These are phyloP conservation scores for Casaregolazyma suthepensis DNA, from an alignment of 1,139 yeast species.

Conservation along the genomic window DNA sequence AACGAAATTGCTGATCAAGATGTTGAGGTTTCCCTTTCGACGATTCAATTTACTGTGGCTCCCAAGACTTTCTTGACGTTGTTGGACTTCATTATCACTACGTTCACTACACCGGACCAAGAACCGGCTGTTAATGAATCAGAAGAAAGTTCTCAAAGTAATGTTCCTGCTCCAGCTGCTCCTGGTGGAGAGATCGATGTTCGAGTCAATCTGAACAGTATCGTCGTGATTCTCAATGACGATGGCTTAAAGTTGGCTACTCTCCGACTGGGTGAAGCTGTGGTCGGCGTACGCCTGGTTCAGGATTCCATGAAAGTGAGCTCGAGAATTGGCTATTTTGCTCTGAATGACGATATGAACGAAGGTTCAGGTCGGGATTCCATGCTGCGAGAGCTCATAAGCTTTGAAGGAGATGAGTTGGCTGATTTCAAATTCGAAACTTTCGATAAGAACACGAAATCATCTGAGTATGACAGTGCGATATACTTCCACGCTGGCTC, in stretches of 20 bases:
- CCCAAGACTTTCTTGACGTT: conserved; percentile 74
- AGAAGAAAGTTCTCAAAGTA: background rate
- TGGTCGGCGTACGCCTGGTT: conserved; percentile 55
- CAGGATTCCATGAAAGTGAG: conserved; percentile 74
- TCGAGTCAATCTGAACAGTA: conserved; percentile 62
- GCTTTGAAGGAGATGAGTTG: conserved; percentile 75
- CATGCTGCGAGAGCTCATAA: conserved; percentile 56
- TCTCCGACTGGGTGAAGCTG: conserved; percentile 66
- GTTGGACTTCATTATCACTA: conserved; percentile 73
- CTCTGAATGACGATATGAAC: conserved; percentile 69
- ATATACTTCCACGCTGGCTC: conserved; percentile 71
- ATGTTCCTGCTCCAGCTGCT: conserved; percentile 5
- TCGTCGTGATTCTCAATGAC: conserved; percentile 72
- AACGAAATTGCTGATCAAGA: conserved; percentile 70
- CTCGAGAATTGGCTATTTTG: conserved; percentile 75
- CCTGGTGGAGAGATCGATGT: conserved; percentile 72
- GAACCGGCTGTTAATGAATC: conserved; percentile 1
- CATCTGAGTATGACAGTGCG: conserved; percentile 47
- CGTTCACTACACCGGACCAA: conserved; percentile 63
- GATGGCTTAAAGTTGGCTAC: conserved; percentile 82
- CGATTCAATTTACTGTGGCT: conserved; percentile 68
- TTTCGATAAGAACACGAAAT: conserved; percentile 43
- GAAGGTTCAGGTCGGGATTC: conserved; percentile 59
- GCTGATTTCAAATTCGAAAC: conserved; percentile 85
- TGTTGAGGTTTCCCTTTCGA: conserved; percentile 69